These are phyloP conservation scores for Veloboletus limbatus DNA, from an alignment of 1,284 basidiomycete genomes.

Conservation along the genomic window DNA sequence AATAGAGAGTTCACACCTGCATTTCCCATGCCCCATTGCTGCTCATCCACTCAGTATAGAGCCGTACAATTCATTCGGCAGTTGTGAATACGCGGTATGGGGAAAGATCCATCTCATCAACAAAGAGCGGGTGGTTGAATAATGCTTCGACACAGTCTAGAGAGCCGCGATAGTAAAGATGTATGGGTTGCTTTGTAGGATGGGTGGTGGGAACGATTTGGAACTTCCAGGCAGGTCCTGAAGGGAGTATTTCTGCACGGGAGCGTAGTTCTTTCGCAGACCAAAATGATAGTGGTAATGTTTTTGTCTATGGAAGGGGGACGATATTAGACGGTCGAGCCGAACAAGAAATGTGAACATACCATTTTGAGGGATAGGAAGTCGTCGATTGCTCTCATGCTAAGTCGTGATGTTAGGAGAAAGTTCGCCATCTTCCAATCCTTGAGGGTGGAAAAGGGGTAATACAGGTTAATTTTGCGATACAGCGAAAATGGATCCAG, in stretches of 20 bases:
- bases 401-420: background rate
- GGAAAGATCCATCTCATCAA: background rate
- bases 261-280: background rate
- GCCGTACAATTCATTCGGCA: background rate
- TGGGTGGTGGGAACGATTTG: background rate
- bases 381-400: background rate
- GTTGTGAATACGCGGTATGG: background rate
- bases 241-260: background rate
- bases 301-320: background rate
- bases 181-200: background rate
- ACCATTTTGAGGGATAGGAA: background rate
- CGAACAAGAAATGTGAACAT: too few relatives aligned
- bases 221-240: background rate
- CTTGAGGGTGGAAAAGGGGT: background rate
- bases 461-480: background rate
- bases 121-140: background rate
- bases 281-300: background rate
- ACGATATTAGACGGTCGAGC: too few relatives aligned
- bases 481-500: background rate
- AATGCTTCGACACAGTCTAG: background rate
- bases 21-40: slow-evolving; percentile 4
- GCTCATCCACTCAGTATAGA: slow-evolving; percentile 6
- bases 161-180: background rate
- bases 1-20: slow-evolving; percentile 4
- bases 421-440: background rate